These are phyloP conservation scores for Candida xyloterini DNA, from an alignment of 805 yeast species.

Conservation along the genomic window DNA sequence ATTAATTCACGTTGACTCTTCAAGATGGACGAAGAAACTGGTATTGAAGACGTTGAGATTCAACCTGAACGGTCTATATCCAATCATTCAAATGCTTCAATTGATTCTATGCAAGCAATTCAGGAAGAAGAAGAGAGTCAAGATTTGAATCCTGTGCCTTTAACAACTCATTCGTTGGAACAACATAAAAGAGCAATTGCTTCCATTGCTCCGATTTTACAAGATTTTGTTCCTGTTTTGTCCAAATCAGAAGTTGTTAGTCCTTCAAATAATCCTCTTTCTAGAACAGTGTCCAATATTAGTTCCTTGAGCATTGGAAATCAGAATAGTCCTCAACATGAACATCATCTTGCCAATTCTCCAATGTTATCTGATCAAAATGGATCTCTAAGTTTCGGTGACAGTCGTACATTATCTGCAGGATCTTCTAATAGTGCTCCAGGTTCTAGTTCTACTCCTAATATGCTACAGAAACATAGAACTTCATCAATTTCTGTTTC, in stretches of 20 bases:
- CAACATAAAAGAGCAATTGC: slow-evolving; percentile 63
- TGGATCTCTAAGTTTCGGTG: not conserved
- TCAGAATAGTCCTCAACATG: slow-evolving; percentile 10
- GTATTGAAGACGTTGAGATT: not conserved
- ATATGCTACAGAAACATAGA: slow-evolving; percentile 20
- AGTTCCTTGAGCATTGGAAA: slow-evolving; percentile 30
- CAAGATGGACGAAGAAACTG: not conserved
- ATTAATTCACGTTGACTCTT: not conserved
- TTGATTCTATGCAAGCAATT: slow-evolving; percentile 17
- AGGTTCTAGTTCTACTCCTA: slow-evolving; percentile 15
- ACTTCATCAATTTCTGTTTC: slow-evolving; percentile 36
- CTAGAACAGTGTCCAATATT: slow-evolving; percentile 32
- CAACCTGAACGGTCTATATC: slow-evolving; percentile 19
- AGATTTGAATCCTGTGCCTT: slow-evolving; percentile 26
- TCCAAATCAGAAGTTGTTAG: slow-evolving; percentile 40
- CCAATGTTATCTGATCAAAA: slow-evolving; percentile 1
- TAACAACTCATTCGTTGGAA: slow-evolving; percentile 32
- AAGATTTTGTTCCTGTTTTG: slow-evolving; percentile 70
- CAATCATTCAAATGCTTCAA: slow-evolving; percentile 21
- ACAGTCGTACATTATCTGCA: slow-evolving; percentile 10
- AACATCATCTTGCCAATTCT: not conserved
- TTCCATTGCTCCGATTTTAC: slow-evolving; percentile 71
- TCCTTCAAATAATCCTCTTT: slow-evolving; percentile 30
- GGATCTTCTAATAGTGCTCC: slow-evolving; percentile 11
- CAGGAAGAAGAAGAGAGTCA: slow-evolving; percentile 23